Base-by-base conservation (phyloP, 495 filamentous ascomycete species). In the Hypoxylon crocopeplum region DNA sequence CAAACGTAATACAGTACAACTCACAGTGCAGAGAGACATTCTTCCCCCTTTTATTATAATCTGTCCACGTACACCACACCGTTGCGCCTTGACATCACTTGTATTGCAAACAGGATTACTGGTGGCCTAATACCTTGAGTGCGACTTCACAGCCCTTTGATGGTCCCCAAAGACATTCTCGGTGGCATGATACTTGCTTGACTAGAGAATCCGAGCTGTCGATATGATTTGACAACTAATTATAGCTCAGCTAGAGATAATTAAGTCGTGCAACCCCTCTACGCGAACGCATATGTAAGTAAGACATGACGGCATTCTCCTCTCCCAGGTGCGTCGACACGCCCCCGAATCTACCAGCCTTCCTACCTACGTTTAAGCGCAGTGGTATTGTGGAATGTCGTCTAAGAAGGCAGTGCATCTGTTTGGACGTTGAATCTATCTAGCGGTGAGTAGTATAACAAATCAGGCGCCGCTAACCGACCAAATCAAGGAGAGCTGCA, bases 211-310 rank as follows among this genome's bases (percentile, higher is more conserved):
- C 16, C 11, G 20, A 19, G n/a, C 25, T 24, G n/a, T 42, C 46
- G 10, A 49, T 50, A 22, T 62, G 62, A 66, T 62, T 60, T 42
- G 56, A 17, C 24, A 25, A 48, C 56, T 62, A 62, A 56, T 54
- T 48, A 66, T 61, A 66, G 59, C 57, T 39, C 48, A 44, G 33
- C 56, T 45, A 61, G 51, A 48, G 45, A 64, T 30, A 16, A 13
- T 54, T 32, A 56, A 42, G 57, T 17, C 39, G 61, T 64, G 61
- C 51, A 59, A 64, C 61, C 27, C 32, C 49, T 45, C 49, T 55
- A 55, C 61, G 49, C 50, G 49, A 59, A 59, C 57, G 45, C 39
- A 54, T 32, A 46, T 64, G 55, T 59, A 40, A 27, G 60, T 55
- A 58, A 64, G 60, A 58, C 49, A 49, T 34, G 51, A 56, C 51